Base-by-base conservation (phyloP, 139 green algal species). In the Chlamydomonas schloesseri region DNA sequence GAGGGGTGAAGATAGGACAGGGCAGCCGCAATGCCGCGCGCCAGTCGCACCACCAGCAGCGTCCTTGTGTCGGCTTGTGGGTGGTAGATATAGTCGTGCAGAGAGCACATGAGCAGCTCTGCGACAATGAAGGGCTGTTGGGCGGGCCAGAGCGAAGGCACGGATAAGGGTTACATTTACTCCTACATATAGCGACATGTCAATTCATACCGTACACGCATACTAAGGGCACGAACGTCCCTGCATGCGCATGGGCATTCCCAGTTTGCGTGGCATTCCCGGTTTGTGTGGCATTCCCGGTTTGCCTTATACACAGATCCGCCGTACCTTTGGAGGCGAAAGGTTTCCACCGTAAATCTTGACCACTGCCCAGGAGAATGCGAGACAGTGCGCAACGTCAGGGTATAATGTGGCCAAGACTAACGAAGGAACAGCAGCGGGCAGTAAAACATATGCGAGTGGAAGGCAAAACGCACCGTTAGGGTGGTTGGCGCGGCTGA, bases 81-180 rank as follows among this genome's bases (percentile, higher is more conserved):
- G 55, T 81, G 74, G 74, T 81, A 81, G 74, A 81, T 81, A 55
- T 71, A 81, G 74, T 81, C 53, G 34, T 81, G 74, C 31, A 81
- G 74, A 1, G 55, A 57, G 74, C 74, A 81, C 55, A 69, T 53
- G 13, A 81, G 74, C 74, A 81, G 74, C 74, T 81, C 74, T 0
- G 31, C 53, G 31, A 81, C 74, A 55, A 81, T 81, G 55, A 81
- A 81, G 26, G 55, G 55, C 74, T 81, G 74, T 33, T 29, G 10
- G 47, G 73, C 15, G 18, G 26, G 70, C n/a, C n/a, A n/a, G n/a
- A n/a, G n/a, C n/a, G n/a, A n/a, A n/a, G n/a, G n/a, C n/a, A n/a
- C n/a, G n/a, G n/a, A n/a, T n/a, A n/a, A n/a, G n/a, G n/a, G n/a
- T n/a, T n/a, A n/a, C n/a, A n/a, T n/a, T n/a, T n/a, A n/a, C n/a